Evolutionary conservation across 1,284 basidiomycete species (phyloP), one percentile per base, ranked within the genome.

Genomic region (Laetiporus sulphureus): DNA sequence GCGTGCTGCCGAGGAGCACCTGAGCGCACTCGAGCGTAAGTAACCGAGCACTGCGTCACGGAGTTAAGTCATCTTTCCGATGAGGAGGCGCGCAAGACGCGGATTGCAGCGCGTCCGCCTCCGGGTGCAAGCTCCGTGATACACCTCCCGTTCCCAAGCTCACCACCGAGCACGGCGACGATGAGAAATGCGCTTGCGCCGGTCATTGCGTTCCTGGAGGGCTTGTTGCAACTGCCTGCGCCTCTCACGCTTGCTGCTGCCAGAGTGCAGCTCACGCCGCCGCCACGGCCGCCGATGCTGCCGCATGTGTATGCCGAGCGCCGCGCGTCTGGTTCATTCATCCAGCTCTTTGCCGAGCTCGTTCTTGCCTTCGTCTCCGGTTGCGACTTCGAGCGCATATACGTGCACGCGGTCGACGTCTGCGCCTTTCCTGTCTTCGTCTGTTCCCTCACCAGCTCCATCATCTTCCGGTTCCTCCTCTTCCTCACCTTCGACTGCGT

Each of bases 61-160:
- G 48, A 57, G 31, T 42, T 50, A 42, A 52, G 59, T 47, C 42
- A 23, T 36, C 50, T 52, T 42, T 48, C 47, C 19, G 59, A 59
- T n/a, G 56, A 54, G 41, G 57, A 57, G 25, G 53, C 56, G 22
- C 19, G 13, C 43, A 57, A 49, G 43, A 59, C 67, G 35, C 69
- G 72, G 2, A 55, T 70, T 33, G 72, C 74, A 2, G 71, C 75
- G 7, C 69, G 85, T 16, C 80, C 84, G 6, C 74, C 83, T 13
- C 81, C 83, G 0, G 75, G 82, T 55, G 77, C 83, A 16, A 76
- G 75, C 34, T 71, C 80, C 3, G 74, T 89, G 29, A 71, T 88
- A n/a, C 83, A 87, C 51, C 61, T 85, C 4, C 75, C 81, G 8
- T 83, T 84, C 63, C 81, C 83, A 1, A 78, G 76, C 46, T 75